Evolutionary conservation across 345 rosid genomes (phyloP).

Genomic region (Eucalyptus melliodora): DNA sequence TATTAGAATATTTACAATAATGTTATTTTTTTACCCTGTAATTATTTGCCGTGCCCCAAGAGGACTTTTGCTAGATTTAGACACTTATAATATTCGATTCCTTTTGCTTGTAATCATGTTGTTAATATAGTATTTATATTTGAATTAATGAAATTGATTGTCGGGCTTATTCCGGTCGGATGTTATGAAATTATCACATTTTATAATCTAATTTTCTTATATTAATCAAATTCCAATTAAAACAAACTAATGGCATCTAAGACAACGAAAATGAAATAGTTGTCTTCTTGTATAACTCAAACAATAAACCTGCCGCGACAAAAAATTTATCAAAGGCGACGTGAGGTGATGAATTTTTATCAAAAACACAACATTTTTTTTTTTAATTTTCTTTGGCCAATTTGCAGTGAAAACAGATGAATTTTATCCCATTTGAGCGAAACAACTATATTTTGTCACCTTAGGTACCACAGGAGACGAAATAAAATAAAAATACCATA

Average conservation of each 20-base stretch:
- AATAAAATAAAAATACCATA: background rate
- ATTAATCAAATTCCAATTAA: background rate
- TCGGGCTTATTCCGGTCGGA: background rate
- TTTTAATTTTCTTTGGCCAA: background rate
- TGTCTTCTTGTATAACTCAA: background rate
- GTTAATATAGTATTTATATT: background rate
- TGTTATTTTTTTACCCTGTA: background rate
- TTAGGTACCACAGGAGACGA: background rate
- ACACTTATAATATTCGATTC: background rate
- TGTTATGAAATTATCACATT: background rate
- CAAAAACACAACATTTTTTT: accelerated
- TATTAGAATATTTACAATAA: background rate
- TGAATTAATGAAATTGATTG: background rate
- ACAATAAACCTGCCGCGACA: background rate
- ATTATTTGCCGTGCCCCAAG: background rate
- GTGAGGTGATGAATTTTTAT: background rate
- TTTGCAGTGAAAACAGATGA: background rate
- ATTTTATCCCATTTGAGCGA: background rate
- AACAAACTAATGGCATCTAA: background rate
- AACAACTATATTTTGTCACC: background rate
- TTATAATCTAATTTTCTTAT: background rate
- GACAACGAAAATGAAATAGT: background rate
- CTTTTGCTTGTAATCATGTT: background rate
- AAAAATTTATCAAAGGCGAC: background rate
- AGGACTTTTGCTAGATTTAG: background rate